A percentile compares a stretch with the other conserved stretches of the same genome.
Evolutionary conservation across 495 filamentous ascomycete genomes (phyloP).

Genomic region (Xylaria cubensis): DNA sequence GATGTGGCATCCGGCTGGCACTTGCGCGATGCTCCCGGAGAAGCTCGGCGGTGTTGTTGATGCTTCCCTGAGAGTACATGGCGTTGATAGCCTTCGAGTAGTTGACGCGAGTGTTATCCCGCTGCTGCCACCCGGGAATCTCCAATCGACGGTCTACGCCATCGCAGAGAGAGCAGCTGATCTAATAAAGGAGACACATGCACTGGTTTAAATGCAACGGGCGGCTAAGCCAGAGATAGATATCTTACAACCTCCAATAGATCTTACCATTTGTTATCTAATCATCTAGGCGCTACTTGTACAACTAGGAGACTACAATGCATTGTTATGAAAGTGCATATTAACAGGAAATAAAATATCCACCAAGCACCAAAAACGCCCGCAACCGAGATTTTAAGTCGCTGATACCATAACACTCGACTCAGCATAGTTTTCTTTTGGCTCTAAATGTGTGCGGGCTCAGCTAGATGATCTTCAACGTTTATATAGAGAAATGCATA

Average conservation of each 20-base stretch:
- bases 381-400: too few relatives aligned
- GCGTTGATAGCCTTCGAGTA: conserved; percentile 40
- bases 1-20: conserved; percentile 36
- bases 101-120: conserved; percentile 46
- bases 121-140: conserved; percentile 39
- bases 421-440: too few relatives aligned
- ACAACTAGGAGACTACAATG: too few relatives aligned
- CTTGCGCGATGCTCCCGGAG: conserved; percentile 36
- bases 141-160: conserved; percentile 47
- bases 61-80: conserved; percentile 31
- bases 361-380: too few relatives aligned
- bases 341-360: too few relatives aligned
- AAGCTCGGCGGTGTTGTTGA: conserved; percentile 35
- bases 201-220: neutral
- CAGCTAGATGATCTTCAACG: too few relatives aligned
- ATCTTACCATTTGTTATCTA: neutral
- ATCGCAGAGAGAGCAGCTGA: conserved; percentile 42
- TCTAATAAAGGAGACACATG: conserved; percentile 22
- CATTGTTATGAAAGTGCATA: too few relatives aligned
- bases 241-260: neutral
- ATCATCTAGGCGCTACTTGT: too few relatives aligned
- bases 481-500: too few relatives aligned
- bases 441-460: too few relatives aligned
- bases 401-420: too few relatives aligned
- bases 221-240: neutral